A percentile compares a stretch with the other conserved stretches of the same genome.
These are phyloP conservation scores for Neonectria neomacrospora DNA, from an alignment of 2,329 filamentous ascomycete species.

Conservation along the genomic window DNA sequence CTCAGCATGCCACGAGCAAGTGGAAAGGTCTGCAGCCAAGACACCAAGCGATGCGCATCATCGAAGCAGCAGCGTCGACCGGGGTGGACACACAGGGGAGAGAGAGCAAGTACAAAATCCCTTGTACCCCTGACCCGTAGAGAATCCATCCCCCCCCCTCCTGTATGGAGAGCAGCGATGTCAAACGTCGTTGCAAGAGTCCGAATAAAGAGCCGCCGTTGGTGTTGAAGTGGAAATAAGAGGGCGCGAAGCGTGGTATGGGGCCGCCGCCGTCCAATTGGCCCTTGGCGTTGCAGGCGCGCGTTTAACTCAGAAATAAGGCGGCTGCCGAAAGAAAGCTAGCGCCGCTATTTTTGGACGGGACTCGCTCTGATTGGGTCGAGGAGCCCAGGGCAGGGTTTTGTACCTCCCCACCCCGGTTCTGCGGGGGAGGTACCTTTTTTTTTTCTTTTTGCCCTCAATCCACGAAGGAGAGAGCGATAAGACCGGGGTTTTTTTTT, in stretches of 20 bases:
- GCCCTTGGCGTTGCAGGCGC: slow-evolving; percentile 36
- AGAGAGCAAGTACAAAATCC: neutral
- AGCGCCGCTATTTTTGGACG: slow-evolving; percentile 41
- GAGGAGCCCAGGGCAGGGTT: neutral
- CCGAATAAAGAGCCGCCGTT: slow-evolving; percentile 9
- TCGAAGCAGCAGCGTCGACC: slow-evolving; percentile 17
- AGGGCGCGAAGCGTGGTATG: slow-evolving; percentile 25
- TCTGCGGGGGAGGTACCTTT: slow-evolving; percentile 31
- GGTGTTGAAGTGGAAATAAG: slow-evolving; percentile 36
- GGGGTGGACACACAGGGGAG: neutral
- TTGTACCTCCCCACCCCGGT: slow-evolving; percentile 23
- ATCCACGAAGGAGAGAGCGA: neutral
- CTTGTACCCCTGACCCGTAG: neutral
- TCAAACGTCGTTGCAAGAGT: neutral
- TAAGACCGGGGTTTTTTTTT: no score
- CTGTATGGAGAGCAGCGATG: neutral
- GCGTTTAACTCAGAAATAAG: slow-evolving; percentile 41
- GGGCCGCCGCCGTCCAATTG: slow-evolving; percentile 33
- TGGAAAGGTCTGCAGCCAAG: slow-evolving; percentile 32
- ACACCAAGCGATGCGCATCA: slow-evolving; percentile 34
- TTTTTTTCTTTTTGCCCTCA: no score
- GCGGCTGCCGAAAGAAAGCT: slow-evolving; percentile 32
- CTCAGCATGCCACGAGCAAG: slow-evolving; percentile 24
- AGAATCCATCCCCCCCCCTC: neutral
- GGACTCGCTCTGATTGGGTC: slow-evolving; percentile 25